These are phyloP conservation scores for Chalciporus chontae DNA, from an alignment of 768 basidiomycete genomes.

Conservation along the genomic window DNA sequence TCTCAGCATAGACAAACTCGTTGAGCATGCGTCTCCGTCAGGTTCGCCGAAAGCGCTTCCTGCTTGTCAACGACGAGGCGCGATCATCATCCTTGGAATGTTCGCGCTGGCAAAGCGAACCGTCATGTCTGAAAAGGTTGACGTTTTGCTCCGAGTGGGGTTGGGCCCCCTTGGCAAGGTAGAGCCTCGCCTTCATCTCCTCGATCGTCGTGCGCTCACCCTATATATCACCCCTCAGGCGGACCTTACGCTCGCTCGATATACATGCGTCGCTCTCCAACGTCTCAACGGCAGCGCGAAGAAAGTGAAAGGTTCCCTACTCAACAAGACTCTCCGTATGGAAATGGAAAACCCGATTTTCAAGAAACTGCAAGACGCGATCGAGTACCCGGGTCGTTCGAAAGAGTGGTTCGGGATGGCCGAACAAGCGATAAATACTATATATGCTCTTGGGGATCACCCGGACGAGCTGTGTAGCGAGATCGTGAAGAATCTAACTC, in stretches of 20 bases:
- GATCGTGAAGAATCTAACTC: constrained; percentile 80
- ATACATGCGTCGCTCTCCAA: constrained; percentile 91
- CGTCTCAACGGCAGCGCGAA: constrained; percentile 92
- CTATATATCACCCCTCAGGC: constrained; percentile 40
- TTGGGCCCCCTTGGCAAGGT: constrained; percentile 84
- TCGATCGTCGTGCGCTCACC: neutral
- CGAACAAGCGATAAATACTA: constrained; percentile 94
- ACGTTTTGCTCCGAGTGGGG: constrained; percentile 81
- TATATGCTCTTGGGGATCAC: constrained; percentile 91
- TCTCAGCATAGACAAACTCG: neutral
- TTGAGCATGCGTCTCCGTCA: constrained; percentile 27
- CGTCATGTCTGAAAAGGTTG: constrained; percentile 79
- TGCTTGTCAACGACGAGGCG: constrained; percentile 83
- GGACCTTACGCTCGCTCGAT: constrained; percentile 86
- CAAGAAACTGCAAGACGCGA: constrained; percentile 72
- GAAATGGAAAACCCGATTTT: constrained; percentile 89
- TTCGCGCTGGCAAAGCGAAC: constrained; percentile 79
- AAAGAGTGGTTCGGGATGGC: constrained; percentile 97
- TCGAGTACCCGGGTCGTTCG: constrained; percentile 75
- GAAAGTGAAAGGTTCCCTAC: constrained; percentile 94
- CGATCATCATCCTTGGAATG: constrained; percentile 97
- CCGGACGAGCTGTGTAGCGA: constrained; percentile 81
- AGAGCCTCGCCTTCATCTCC: constrained; percentile 3
- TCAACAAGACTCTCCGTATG: constrained; percentile 80
- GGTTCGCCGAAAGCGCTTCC: constrained; percentile 76